Base-by-base conservation (phyloP, 768 basidiomycete species). In the Phaffia australis region DNA sequence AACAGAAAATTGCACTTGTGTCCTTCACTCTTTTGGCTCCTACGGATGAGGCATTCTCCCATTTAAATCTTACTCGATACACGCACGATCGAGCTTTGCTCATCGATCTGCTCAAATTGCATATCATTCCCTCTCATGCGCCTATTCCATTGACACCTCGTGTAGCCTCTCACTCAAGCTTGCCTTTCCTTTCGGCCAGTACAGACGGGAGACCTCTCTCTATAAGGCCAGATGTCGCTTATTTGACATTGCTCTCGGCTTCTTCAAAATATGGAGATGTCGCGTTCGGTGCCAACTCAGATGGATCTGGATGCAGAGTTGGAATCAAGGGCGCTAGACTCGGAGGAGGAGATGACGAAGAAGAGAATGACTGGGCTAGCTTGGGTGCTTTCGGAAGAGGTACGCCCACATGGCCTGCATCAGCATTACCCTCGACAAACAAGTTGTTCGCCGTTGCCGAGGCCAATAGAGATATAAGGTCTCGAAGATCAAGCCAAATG, bases 11-110 rank as follows among this genome's bases (percentile, higher is more conserved):
- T 29, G 23, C 18, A 27, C 52, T 50, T 0, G 25, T 60, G 9
- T 64, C 86, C 3, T 98, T 93, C 86, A 94, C 91, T 1, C 76
- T 99, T 4, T 80, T 99, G 25, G 92, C 88, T 71, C 95, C 95
- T 3, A 83, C 84, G 7, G 95, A 99, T 72, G 86, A 87, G 66
- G 92, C 94, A 0, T 95, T 98, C 81, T 86, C 90, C 74, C 78
- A 82, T 25, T 77, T 87, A 75, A 93, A 98, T 77, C 76, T 98
- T 65, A 91, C 91, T 0, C 64, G 70, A 27, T 77, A 77, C 69
- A 70, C 74, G 21, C 57, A 49, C 16, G 23, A 27, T 9, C 69
- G 64, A 1, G 71, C 73, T 2, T 73, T 73, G 0, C 71, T 79
- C 7, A 58, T 74, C 32, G 71, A 74, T 1, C 71, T 79, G 11